Percentiles rank a stretch among this genome's conserved stretches.
These are phyloP conservation scores for Salix caprea DNA, from an alignment of 345 rosid species.

Conservation along the genomic window DNA sequence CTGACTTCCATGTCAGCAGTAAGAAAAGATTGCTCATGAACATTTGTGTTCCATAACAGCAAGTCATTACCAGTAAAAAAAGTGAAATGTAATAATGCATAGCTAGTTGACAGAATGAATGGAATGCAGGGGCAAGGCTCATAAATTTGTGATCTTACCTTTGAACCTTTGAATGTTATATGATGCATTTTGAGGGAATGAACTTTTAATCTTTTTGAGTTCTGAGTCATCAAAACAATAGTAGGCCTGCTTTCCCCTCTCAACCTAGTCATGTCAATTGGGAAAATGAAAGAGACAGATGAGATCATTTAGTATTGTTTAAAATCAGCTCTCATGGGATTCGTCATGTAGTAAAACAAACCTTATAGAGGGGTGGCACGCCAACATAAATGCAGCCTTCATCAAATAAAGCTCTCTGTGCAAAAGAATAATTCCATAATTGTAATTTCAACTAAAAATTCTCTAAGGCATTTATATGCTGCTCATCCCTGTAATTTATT, in stretches of 20 bases:
- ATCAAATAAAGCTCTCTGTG: constrained; percentile 84
- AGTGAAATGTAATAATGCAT: neutral
- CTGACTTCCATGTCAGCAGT: neutral
- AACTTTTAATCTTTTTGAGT: constrained; percentile 47
- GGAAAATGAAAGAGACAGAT: neutral
- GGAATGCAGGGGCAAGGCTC: neutral
- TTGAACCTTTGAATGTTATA: constrained; percentile 93
- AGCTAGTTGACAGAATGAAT: neutral
- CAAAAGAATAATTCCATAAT: constrained; percentile 17
- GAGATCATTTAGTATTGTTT: neutral
- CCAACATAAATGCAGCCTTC: constrained; percentile 96
- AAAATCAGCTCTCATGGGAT: neutral
- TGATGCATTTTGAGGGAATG: constrained; percentile 81
- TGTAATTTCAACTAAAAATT: constrained; percentile 6
- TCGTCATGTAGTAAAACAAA: constrained; percentile 14
- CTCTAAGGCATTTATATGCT: neutral
- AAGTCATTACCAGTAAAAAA: neutral
- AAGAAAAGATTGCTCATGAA: neutral
- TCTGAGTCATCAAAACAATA: constrained; percentile 84
- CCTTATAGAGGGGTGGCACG: constrained; percentile 97
- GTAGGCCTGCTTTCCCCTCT: constrained; percentile 73
- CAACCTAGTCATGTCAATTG: constrained; percentile 53
- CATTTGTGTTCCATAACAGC: neutral
- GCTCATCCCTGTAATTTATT: neutral
- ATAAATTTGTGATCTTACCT: constrained; percentile 42